phyloP scores from a whole-genome alignment of 495 filamentous ascomycete genomes.

The Chaetomidium leptoderma region DNA sequence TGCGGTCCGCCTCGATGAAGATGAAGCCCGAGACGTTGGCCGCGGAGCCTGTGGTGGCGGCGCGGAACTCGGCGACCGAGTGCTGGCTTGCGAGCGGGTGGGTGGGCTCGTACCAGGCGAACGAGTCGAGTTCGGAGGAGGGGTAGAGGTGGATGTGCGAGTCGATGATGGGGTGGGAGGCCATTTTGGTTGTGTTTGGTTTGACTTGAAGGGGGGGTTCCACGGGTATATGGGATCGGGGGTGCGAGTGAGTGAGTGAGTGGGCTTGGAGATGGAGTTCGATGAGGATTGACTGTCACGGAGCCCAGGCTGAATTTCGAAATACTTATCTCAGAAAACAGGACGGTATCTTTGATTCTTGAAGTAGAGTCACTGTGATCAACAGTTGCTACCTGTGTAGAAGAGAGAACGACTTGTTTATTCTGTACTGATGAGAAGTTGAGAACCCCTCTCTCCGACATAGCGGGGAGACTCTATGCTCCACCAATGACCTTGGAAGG shows the following conservation, averaged over 20 bases:
- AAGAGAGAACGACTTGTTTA: no score
- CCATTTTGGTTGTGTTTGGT: background rate
- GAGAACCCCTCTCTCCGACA: slow-evolving; percentile 19
- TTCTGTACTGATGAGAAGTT: background rate
- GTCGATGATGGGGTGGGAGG: slow-evolving; percentile 58
- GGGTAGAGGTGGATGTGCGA: slow-evolving; percentile 86
- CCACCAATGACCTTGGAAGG: slow-evolving; percentile 10
- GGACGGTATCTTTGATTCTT: no score
- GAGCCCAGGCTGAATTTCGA: no score
- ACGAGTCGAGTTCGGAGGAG: slow-evolving; percentile 53
- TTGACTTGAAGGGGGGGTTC: background rate
- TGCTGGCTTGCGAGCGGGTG: slow-evolving; percentile 56
- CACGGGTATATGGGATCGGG: background rate
- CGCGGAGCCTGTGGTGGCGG: slow-evolving; percentile 28
- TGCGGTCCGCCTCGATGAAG: slow-evolving; percentile 76
- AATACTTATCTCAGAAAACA: no score
- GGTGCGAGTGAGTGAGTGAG: background rate
- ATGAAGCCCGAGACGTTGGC: slow-evolving; percentile 61
- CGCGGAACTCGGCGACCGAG: slow-evolving; percentile 57
- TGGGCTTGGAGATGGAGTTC: no score
- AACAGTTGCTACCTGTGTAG: no score
- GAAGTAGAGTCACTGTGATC: no score
- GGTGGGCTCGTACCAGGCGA: slow-evolving; percentile 60
- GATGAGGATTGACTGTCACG: no score
- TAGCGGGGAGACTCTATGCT: slow-evolving; percentile 15